Evolutionary conservation across 176 grass and related monocot genomes (phyloP).

Genomic region (Elaeis guineensis): DNA sequence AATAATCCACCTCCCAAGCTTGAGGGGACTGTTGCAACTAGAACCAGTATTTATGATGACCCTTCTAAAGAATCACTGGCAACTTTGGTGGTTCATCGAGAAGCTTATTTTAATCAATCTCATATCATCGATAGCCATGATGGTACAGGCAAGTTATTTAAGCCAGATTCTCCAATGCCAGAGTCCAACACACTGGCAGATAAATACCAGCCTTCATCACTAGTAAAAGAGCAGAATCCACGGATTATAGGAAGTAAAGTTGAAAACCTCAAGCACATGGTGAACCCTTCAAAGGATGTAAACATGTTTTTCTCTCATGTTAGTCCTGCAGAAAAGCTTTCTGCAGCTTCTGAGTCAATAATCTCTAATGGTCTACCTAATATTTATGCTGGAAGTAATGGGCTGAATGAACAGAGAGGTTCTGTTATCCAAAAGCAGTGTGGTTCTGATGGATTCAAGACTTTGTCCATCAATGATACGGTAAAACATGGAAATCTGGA

Average conservation of each 20-base stretch:
- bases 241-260: slow-evolving; percentile 29
- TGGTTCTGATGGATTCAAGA: slow-evolving; percentile 12
- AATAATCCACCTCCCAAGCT: slow-evolving; percentile 28
- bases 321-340: slow-evolving; percentile 7
- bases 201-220: slow-evolving; percentile 35
- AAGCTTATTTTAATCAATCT: slow-evolving; percentile 8
- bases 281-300: slow-evolving; percentile 10
- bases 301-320: slow-evolving; percentile 6
- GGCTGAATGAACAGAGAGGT: slow-evolving; percentile 4
- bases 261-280: slow-evolving; percentile 29
- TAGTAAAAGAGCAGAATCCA: slow-evolving; percentile 40
- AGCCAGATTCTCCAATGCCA: background rate
- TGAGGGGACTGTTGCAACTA: slow-evolving; percentile 21
- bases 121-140: background rate
- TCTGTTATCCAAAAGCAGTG: slow-evolving; percentile 10
- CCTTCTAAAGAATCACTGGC: slow-evolving; percentile 32
- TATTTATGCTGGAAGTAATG: background rate
- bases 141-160: background rate
- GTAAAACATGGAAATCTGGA: slow-evolving; percentile 6
- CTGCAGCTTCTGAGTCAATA: background rate
- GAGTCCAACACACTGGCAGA: slow-evolving; percentile 28
- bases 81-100: slow-evolving; percentile 17
- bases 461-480: background rate
- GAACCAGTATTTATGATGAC: slow-evolving; percentile 25
- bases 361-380: slow-evolving; percentile 5